A percentile compares a stretch with the other conserved stretches of the same genome.
These are phyloP conservation scores for Leccinum rimulosum DNA, from an alignment of 768 basidiomycete genomes.

Conservation along the genomic window DNA sequence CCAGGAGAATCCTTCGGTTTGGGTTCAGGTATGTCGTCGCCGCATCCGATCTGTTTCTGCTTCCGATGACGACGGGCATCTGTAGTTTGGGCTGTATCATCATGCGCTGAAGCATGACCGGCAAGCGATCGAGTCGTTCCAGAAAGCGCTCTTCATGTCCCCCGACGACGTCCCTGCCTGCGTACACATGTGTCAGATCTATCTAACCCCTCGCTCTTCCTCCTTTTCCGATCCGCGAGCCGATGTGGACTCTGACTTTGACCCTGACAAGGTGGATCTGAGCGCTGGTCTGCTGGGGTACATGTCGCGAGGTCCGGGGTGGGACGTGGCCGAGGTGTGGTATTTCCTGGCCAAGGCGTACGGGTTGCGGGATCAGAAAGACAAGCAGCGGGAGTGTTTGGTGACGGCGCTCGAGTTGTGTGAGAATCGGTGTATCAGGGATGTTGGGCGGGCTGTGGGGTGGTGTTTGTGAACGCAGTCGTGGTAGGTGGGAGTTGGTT, in stretches of 20 bases:
- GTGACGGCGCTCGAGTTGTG: slow-evolving; percentile 62
- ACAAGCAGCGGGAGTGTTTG: slow-evolving; percentile 73
- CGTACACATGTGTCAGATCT: slow-evolving; percentile 74
- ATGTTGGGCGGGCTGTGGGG: slow-evolving; percentile 60
- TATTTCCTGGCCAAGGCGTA: slow-evolving; percentile 84
- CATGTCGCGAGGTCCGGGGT: slow-evolving; percentile 75
- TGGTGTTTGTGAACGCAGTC: slow-evolving; percentile 53
- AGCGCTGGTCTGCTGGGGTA: slow-evolving; percentile 79
- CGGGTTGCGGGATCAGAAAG: slow-evolving; percentile 67
- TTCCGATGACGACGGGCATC: not conserved
- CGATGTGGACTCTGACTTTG: slow-evolving; percentile 15
- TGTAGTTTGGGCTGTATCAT: slow-evolving; percentile 73
- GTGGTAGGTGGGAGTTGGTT: not conserved
- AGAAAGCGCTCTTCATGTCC: slow-evolving; percentile 87
- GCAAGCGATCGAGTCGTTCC: slow-evolving; percentile 71
- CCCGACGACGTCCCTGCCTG: slow-evolving; percentile 76
- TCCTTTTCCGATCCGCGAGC: slow-evolving; percentile 11
- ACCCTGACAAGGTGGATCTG: slow-evolving; percentile 62
- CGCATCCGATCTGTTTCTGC: not conserved
- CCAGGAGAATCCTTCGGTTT: slow-evolving; percentile 83
- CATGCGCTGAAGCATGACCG: slow-evolving; percentile 53
- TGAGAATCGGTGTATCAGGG: slow-evolving; percentile 62
- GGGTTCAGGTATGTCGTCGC: slow-evolving; percentile 78
- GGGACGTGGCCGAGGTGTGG: slow-evolving; percentile 96
- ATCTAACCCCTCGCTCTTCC: slow-evolving; percentile 45